Conservation (phyloP, 1,284 basidiomycete genomes). For the Acaromyces ingoldii region DNA sequence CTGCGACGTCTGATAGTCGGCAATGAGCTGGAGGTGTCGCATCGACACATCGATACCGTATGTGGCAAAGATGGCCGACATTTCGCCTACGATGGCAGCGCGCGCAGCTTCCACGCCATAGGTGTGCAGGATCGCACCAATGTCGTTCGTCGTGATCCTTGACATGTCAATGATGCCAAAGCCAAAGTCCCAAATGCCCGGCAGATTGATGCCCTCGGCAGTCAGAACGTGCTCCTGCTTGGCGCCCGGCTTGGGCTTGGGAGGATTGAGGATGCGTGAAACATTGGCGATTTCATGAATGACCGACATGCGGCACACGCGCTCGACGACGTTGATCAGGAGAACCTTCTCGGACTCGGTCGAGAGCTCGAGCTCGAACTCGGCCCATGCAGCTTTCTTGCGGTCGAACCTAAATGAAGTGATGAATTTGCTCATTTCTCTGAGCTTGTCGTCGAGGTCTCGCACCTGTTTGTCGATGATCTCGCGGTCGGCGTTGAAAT, state of each 20-base stretch:
- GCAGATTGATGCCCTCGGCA: conserved; percentile 63
- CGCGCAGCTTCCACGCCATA: conserved; percentile 61
- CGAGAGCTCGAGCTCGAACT: conserved; percentile 42
- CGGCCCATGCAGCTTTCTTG: conserved; percentile 56
- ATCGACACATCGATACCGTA: conserved; percentile 96
- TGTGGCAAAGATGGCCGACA: conserved; percentile 83
- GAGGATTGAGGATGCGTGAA: conserved; percentile 35
- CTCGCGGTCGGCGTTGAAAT: too few species aligned
- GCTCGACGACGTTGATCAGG: conserved; percentile 49
- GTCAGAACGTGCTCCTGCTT: conserved; percentile 27
- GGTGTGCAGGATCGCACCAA: conserved; percentile 81
- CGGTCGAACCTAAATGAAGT: conserved; percentile 69
- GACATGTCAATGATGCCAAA: conserved; percentile 74
- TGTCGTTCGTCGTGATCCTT: conserved; percentile 87
- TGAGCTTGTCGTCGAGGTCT: conserved; percentile 52
- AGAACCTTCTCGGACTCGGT: conserved; percentile 46
- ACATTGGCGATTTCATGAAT: conserved; percentile 48
- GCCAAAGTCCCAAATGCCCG: conserved; percentile 83
- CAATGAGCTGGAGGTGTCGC: conserved; percentile 92
- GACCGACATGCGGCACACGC: conserved; percentile 42
- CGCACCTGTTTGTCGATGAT: conserved; percentile 47
- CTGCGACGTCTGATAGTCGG: conserved; percentile 96
- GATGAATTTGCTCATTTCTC: conserved; percentile 59
- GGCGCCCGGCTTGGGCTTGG: conserved; percentile 37
- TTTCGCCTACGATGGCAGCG: conserved; percentile 61